Percentiles rank a stretch among this genome's conserved stretches.
Evolutionary conservation across 106 monocot species (phyloP).

Genomic region (Dendrobium catenatum): DNA sequence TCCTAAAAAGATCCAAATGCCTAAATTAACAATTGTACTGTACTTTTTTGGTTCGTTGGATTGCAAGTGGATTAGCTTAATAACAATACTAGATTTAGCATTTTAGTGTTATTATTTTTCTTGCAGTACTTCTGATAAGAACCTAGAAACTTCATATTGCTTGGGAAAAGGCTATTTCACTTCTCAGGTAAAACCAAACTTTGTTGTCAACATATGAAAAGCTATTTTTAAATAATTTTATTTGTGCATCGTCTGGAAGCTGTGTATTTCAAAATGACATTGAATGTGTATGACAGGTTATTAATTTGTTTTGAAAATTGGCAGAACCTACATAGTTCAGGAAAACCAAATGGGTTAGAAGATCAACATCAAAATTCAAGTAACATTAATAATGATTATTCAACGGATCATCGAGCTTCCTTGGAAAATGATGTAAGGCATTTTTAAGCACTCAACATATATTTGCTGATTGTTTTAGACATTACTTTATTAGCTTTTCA

Average conservation of each 20-base stretch:
- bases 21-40: too few relatives aligned
- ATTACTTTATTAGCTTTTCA: neutral
- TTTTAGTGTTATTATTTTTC: neutral
- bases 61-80: too few relatives aligned
- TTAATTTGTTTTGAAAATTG: conserved; percentile 8
- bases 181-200: conserved; percentile 17
- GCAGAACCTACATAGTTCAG: neutral
- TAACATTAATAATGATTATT: conserved; percentile 3
- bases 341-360: neutral
- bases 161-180: neutral
- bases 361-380: conserved; percentile 4
- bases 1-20: too few relatives aligned
- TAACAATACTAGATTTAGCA: too few relatives aligned
- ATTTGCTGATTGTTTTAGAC: neutral
- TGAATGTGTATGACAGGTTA: neutral
- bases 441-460: neutral
- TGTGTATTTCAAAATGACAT: too few relatives aligned
- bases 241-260: too few relatives aligned
- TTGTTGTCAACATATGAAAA: neutral
- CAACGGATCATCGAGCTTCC: conserved; percentile 29
- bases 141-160: conserved; percentile 19
- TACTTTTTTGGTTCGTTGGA: too few relatives aligned
- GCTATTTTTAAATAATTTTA: neutral
- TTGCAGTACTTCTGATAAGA: conserved; percentile 52
- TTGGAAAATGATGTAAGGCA: conserved; percentile 66